phyloP scores from a whole-genome alignment of 805 yeast species.

The Metschnikowia borealis region DNA sequence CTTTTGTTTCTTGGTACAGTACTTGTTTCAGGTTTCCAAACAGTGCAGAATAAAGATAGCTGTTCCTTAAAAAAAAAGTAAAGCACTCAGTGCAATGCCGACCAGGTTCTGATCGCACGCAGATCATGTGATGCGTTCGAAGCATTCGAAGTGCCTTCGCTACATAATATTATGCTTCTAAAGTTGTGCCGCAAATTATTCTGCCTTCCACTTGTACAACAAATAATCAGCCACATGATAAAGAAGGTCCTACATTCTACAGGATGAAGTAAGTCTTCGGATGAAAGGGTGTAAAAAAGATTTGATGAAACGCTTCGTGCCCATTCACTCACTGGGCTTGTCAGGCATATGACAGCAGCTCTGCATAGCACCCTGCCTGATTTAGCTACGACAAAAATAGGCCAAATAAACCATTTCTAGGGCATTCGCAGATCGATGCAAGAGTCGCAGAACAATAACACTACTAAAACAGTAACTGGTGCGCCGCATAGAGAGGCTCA shows the following conservation, averaged over 20 bases:
- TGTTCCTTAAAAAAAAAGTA: background rate
- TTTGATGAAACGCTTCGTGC: background rate
- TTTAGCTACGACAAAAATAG: background rate
- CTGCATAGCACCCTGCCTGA: background rate
- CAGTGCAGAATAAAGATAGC: background rate
- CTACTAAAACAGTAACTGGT: background rate
- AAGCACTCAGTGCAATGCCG: constrained; percentile 3
- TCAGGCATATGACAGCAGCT: background rate
- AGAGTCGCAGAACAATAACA: background rate
- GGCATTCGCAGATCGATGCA: background rate
- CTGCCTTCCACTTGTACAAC: background rate
- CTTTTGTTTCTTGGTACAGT: background rate
- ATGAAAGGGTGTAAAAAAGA: background rate
- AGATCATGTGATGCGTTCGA: constrained; percentile 4
- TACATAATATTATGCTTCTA: background rate
- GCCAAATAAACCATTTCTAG: background rate
- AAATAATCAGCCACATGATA: background rate
- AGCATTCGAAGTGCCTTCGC: background rate
- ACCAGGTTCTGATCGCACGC: constrained; percentile 3
- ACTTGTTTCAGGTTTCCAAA: background rate
- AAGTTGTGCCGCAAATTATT: background rate
- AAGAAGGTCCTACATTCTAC: background rate
- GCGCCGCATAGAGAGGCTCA: background rate
- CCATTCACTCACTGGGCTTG: background rate
- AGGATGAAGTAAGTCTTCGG: background rate